These are phyloP conservation scores for Leishmania amazonensis DNA, from an alignment of 208 protist species.

Conservation along the genomic window DNA sequence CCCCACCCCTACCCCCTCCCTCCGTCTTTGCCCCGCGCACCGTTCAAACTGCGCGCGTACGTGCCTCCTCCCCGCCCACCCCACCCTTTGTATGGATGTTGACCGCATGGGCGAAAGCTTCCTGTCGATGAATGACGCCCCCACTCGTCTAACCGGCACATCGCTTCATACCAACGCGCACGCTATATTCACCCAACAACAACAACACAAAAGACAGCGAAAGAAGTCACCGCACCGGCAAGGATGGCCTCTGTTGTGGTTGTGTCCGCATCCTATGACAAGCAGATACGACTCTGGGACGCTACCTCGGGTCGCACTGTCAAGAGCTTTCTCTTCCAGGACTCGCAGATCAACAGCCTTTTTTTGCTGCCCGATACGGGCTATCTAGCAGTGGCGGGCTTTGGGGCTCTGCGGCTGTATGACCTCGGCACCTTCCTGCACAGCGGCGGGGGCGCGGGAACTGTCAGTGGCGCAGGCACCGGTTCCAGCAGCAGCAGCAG, in stretches of 20 bases:
- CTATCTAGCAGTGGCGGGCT: slow-evolving; percentile 72
- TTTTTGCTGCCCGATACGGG: slow-evolving; percentile 52
- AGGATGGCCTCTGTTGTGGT: slow-evolving; percentile 47
- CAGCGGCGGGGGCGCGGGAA: slow-evolving; percentile 2
- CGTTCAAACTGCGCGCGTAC: not conserved
- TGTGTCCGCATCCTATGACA: slow-evolving; percentile 87
- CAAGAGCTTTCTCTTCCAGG: slow-evolving; percentile 72
- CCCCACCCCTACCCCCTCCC: too few species aligned
- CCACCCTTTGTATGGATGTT: not conserved
- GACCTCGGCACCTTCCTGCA: slow-evolving; percentile 16
- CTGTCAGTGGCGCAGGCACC: not conserved
- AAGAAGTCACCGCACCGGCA: not conserved
- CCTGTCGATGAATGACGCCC: not conserved
- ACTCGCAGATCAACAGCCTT: slow-evolving; percentile 85
- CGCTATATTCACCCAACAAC: not conserved
- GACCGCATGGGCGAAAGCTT: not conserved
- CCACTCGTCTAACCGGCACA: not conserved
- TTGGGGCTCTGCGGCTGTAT: slow-evolving; percentile 75
- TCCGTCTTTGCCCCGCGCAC: too few species aligned
- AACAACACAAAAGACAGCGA: not conserved
- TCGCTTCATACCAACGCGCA: not conserved
- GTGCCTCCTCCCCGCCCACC: not conserved
- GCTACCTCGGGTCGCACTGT: slow-evolving; percentile 66
- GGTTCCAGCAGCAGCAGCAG: not conserved
- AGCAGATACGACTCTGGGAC: slow-evolving; percentile 87